These are phyloP conservation scores for Colletotrichum filicis DNA, from an alignment of 2,329 filamentous ascomycete genomes.

Conservation along the genomic window DNA sequence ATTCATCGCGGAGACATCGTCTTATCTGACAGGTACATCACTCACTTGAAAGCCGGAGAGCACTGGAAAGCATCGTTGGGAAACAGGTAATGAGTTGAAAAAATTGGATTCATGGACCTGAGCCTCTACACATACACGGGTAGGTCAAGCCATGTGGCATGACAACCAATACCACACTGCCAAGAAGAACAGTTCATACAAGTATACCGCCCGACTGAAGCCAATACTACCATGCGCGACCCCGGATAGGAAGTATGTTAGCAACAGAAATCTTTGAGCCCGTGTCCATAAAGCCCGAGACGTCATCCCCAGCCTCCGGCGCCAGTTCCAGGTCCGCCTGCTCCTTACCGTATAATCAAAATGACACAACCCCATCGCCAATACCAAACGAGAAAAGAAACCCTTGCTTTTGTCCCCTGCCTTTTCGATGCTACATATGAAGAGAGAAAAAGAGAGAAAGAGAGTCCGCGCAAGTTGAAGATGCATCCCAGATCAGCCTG, in stretches of 20 bases:
- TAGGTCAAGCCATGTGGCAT: neutral
- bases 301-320: conserved; percentile 15
- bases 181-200: neutral
- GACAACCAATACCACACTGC: neutral
- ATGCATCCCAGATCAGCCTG: conserved; percentile 29
- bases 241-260: neutral
- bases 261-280: neutral
- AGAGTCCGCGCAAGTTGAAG: conserved; percentile 24
- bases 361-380: conserved; percentile 18
- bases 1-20: neutral
- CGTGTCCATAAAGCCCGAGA: conserved; percentile 7
- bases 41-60: neutral
- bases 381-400: conserved; percentile 13
- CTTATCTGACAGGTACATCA: neutral
- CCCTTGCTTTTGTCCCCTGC: conserved; percentile 27
- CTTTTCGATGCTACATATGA: conserved; percentile 26
- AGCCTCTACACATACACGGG: neutral
- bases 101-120: neutral
- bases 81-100: neutral
- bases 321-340: conserved; percentile 17
- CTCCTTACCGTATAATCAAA: conserved; percentile 22
- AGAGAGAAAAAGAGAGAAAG: conserved; percentile 27
- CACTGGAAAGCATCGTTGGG: neutral
- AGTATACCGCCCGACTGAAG: neutral
- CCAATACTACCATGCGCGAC: neutral